A percentile compares a stretch with the other conserved stretches of the same genome.
Evolutionary conservation across 2,329 filamentous ascomycete species (phyloP).

Genomic region (Metarhizium sp.): DNA sequence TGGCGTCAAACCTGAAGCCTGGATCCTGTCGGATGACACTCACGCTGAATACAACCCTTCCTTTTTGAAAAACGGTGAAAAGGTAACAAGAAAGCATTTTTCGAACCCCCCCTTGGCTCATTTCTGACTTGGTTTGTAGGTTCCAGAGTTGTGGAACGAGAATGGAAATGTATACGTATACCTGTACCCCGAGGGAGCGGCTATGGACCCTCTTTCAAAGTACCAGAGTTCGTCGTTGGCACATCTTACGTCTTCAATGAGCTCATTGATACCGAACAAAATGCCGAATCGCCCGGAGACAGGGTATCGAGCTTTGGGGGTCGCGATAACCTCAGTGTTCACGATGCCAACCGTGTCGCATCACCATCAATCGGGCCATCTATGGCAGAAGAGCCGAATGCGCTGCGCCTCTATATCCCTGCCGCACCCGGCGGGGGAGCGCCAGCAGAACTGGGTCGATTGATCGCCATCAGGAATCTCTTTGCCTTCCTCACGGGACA

Average conservation of each 20-base stretch:
- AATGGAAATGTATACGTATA: constrained; percentile 47
- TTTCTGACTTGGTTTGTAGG: constrained; percentile 25
- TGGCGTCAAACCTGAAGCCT: constrained; percentile 28
- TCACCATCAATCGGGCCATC: constrained; percentile 29
- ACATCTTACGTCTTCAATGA: constrained; percentile 46
- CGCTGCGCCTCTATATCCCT: constrained; percentile 44
- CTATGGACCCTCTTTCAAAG: constrained; percentile 50
- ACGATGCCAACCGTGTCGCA: constrained; percentile 36
- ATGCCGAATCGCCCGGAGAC: constrained; percentile 6
- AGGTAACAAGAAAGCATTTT: constrained; percentile 28
- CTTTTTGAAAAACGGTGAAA: constrained; percentile 44
- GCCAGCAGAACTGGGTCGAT: constrained; percentile 37
- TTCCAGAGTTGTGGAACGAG: constrained; percentile 59
- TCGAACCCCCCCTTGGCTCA: background rate
- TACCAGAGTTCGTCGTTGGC: constrained; percentile 43
- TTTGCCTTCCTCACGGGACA: constrained; percentile 58
- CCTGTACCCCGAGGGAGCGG: constrained; percentile 40
- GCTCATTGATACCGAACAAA: constrained; percentile 37
- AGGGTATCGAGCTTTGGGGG: constrained; percentile 33
- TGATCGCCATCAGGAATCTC: constrained; percentile 53
- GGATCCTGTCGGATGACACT: constrained; percentile 45
- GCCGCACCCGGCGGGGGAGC: constrained; percentile 25
- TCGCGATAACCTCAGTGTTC: constrained; percentile 35
- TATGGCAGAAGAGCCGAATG: constrained; percentile 27
- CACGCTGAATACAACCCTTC: constrained; percentile 47